phyloP scores from a whole-genome alignment of 2,329 filamentous ascomycete genomes.

The Neopestalotiopsis rosae region DNA sequence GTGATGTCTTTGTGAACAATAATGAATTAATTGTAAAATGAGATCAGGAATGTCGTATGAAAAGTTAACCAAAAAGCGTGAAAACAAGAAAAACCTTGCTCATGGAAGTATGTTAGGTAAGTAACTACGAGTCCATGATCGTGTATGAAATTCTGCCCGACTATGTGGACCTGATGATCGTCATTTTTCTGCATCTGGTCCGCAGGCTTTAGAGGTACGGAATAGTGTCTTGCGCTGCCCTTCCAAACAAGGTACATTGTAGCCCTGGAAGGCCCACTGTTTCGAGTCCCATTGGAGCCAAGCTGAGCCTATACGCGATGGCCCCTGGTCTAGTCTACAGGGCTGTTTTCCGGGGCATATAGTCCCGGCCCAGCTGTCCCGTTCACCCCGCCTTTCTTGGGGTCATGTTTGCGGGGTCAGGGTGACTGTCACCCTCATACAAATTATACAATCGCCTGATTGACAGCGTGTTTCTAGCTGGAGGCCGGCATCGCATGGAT shows the following conservation, averaged over 20 bases:
- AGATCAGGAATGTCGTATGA: not conserved
- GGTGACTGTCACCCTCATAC: slow-evolving; percentile 4
- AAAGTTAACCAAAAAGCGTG: not conserved
- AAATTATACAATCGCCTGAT: not conserved
- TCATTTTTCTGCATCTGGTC: not conserved
- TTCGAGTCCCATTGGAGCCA: not conserved
- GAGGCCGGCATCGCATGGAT: not conserved
- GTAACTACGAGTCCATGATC: not conserved
- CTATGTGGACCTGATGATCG: not conserved
- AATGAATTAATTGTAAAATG: not conserved
- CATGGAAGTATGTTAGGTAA: not conserved
- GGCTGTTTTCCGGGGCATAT: not conserved
- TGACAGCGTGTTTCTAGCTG: not conserved
- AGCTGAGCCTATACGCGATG: not conserved
- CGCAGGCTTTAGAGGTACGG: not conserved
- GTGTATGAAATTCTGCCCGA: not conserved
- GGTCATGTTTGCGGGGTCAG: not conserved
- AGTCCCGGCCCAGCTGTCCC: not conserved
- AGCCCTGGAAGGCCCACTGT: not conserved
- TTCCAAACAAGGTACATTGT: not conserved
- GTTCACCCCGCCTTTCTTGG: not conserved
- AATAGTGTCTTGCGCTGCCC: not conserved
- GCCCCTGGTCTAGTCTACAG: not conserved
- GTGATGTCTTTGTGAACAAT: slow-evolving; percentile 1
- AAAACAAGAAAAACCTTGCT: not conserved